A percentile compares a stretch with the other conserved stretches of the same genome.
Conservation (phyloP, 225 moss, liverwort and hornwort species). For the Pleurozium schreberi region DNA sequence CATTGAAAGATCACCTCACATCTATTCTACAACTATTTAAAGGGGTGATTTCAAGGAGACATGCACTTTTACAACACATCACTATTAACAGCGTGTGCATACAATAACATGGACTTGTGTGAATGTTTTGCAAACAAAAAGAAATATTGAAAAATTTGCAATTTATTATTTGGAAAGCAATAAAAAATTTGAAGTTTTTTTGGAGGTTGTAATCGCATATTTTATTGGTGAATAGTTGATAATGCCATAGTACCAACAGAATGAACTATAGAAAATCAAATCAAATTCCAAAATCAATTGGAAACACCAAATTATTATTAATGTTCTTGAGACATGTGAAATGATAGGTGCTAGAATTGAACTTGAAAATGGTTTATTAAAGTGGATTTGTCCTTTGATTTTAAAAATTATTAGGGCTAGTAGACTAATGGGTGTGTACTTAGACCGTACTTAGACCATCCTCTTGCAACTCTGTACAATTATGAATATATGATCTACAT, state of each 20-base stretch:
- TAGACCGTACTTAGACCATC: accelerated
- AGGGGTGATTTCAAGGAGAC: too few relatives aligned
- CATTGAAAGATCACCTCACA: too few relatives aligned
- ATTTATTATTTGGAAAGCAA: too few relatives aligned
- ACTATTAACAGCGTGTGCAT: too few relatives aligned
- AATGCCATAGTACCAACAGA: accelerated
- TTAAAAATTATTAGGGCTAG: neutral
- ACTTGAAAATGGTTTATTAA: neutral
- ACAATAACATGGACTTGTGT: too few relatives aligned
- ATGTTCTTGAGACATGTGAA: neutral
- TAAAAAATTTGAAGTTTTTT: too few relatives aligned
- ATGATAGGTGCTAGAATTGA: neutral
- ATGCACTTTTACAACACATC: too few relatives aligned
- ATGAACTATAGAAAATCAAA: neutral
- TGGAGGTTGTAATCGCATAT: too few relatives aligned
- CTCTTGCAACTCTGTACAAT: neutral
- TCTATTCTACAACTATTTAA: too few relatives aligned
- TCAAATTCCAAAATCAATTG: neutral
- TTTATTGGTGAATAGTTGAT: neutral
- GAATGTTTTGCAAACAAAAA: too few relatives aligned
- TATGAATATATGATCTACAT: too few relatives aligned
- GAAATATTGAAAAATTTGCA: too few relatives aligned
- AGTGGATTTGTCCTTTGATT: neutral
- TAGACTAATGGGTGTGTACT: neutral
- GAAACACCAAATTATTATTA: neutral